Evolutionary conservation across 1,139 yeast species (phyloP), one percentile per base, ranked within the genome.

Genomic region (Candida frijolesensis): DNA sequence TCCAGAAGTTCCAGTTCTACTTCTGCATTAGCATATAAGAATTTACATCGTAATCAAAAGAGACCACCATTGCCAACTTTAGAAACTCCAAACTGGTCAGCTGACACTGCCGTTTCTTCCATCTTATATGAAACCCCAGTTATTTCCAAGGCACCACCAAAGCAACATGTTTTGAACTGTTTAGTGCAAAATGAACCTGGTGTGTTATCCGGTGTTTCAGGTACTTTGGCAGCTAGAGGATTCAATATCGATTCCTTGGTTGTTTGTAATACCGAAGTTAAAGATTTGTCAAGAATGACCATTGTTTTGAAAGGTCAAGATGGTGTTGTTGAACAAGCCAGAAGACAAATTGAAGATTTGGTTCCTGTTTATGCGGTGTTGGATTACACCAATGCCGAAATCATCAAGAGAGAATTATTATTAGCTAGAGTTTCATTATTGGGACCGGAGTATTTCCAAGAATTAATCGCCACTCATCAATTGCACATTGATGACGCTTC

Each of bases 121-220:
- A 94, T 94, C 59, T 77, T 94, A 58, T 94, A 92, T 71, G 98
- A 94, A 70, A 90, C 97, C 5, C 99, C 99, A 52, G 73, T 84
- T 25, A 87, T 89, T 16, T 79, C 88, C 6, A 79, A 71, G 50
- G 81, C 83, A 3, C 89, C 91, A 39, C 77, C 80, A 59, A 85
- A 85, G 57, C 90, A 89, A 64, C 98, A 94, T 63, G 96, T 94
- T 44, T 79, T 94, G 68, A 95, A 94, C 79, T 94, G 99, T 74
- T 80, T 94, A 67, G 99, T 94, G 35, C 99, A 94, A 72, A 92
- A 94, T 71, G 99, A 94, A 73, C 99, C 99, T 4, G 99, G 99
- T 77, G 99, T 94, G 47, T 78, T 94, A 63, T 87, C 96, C 44
- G 82, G 95, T 51, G 90, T 94, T 45, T 88, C 98, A 4, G 97